These are phyloP conservation scores for Rhizoclosmatium sp. DNA, from an alignment of 192 early-diverging fungal species.

Conservation along the genomic window DNA sequence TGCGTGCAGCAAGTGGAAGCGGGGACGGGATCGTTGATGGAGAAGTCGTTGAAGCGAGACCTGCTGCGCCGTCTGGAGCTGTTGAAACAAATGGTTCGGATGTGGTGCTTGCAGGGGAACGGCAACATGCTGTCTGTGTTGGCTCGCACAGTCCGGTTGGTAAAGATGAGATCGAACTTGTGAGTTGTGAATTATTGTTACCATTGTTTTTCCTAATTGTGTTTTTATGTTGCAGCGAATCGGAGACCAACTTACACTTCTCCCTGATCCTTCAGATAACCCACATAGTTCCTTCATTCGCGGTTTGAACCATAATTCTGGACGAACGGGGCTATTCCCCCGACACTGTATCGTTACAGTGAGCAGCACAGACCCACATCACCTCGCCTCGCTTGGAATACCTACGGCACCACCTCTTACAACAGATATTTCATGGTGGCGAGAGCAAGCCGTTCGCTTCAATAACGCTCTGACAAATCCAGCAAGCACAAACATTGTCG, in stretches of 20 bases:
- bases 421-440: slow-evolving; percentile 24
- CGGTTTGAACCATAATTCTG: slow-evolving; percentile 35
- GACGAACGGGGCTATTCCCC: slow-evolving; percentile 39
- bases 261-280: neutral
- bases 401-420: neutral
- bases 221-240: slow-evolving; percentile 24
- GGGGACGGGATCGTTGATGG: neutral
- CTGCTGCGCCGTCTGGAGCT: neutral
- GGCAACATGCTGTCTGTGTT: slow-evolving; percentile 9
- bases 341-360: slow-evolving; percentile 17
- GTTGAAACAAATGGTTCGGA: neutral
- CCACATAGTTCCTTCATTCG: slow-evolving; percentile 23
- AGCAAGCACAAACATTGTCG: neutral
- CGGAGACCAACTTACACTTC: neutral
- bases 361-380: neutral
- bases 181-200: neutral
- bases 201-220: neutral
- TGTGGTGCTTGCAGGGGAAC: neutral
- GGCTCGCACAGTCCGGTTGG: slow-evolving; percentile 32
- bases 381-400: neutral
- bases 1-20: neutral
- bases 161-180: slow-evolving; percentile 44
- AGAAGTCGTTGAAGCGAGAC: neutral
- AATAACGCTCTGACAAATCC: slow-evolving; percentile 23
- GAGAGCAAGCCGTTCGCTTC: slow-evolving; percentile 28